A percentile compares a stretch with the other conserved stretches of the same genome.
These are phyloP conservation scores for Colletotrichum godetiae DNA, from an alignment of 2,329 filamentous ascomycete genomes.

Conservation along the genomic window DNA sequence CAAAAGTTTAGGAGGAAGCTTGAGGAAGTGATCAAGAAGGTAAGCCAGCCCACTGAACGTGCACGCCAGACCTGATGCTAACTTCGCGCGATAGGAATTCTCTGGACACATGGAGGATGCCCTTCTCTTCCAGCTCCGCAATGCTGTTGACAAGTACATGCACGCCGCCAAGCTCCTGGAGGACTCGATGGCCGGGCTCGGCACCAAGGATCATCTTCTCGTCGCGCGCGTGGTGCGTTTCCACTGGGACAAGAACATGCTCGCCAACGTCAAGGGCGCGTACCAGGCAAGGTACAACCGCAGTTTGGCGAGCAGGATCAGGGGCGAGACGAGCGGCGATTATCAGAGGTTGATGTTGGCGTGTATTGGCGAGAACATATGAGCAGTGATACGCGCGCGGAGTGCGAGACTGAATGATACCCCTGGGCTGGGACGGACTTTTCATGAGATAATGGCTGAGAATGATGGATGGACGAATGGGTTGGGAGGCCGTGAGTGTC, in stretches of 20 bases:
- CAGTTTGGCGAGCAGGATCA: constrained; percentile 76
- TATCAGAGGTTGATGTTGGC: constrained; percentile 83
- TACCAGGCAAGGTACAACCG: constrained; percentile 78
- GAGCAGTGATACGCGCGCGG: neutral
- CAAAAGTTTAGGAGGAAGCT: constrained; percentile 77
- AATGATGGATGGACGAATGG: neutral
- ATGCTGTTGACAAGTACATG: constrained; percentile 83
- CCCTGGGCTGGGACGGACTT: constrained; percentile 9
- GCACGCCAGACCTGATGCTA: neutral
- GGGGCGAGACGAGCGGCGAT: constrained; percentile 86
- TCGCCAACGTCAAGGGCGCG: constrained; percentile 82
- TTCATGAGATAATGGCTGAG: neutral
- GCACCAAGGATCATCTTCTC: constrained; percentile 87
- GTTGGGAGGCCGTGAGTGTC: neutral
- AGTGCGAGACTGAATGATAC: constrained; percentile 17
- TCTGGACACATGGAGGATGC: constrained; percentile 93
- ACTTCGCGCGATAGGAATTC: constrained; percentile 69
- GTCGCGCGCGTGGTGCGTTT: constrained; percentile 80
- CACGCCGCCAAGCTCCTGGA: constrained; percentile 87
- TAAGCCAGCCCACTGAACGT: constrained; percentile 46
- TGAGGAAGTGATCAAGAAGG: constrained; percentile 78
- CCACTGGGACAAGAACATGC: constrained; percentile 83
- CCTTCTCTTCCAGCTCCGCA: constrained; percentile 80
- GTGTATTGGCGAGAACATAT: constrained; percentile 60
- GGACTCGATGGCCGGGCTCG: constrained; percentile 85